Conservation (phyloP, 2,329 filamentous ascomycete genomes). For the Xylariaceae sp. region DNA sequence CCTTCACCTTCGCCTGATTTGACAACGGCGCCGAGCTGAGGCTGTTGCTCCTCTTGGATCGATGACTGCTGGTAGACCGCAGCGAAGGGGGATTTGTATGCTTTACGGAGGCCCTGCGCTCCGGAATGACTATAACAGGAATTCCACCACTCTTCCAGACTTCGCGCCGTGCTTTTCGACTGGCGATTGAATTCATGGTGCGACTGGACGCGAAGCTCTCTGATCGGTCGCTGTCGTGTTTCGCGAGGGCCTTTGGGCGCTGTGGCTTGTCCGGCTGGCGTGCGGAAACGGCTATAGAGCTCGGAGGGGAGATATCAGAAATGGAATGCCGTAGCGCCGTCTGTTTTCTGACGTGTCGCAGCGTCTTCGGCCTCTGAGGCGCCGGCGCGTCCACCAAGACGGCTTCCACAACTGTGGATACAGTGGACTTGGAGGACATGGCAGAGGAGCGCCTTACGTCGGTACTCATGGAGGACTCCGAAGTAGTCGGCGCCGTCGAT, state of each 20-base stretch:
- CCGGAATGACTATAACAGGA: conserved; percentile 55
- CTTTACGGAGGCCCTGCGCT: conserved; percentile 46
- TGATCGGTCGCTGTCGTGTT: conserved; percentile 24
- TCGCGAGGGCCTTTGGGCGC: conserved; percentile 22
- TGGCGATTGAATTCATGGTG: conserved; percentile 43
- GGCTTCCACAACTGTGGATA: conserved; percentile 51
- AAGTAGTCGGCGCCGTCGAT: conserved; percentile 27
- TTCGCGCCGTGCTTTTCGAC: conserved; percentile 48
- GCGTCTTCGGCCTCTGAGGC: conserved; percentile 42
- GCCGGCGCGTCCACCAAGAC: conserved; percentile 42
- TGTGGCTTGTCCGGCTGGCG: conserved; percentile 22
- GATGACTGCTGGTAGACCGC: conserved; percentile 53
- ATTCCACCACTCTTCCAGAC: conserved; percentile 53
- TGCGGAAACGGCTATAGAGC: conserved; percentile 35
- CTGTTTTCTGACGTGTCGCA: conserved; percentile 56
- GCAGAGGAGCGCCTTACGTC: conserved; percentile 44
- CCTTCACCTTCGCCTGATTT: conserved; percentile 34
- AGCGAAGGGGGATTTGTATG: conserved; percentile 46
- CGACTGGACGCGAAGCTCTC: conserved; percentile 43
- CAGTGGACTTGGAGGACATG: conserved; percentile 46
- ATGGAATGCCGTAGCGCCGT: conserved; percentile 30
- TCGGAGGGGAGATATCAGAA: conserved; percentile 32
- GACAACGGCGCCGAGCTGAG: conserved; percentile 38
- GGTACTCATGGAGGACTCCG: conserved; percentile 32
- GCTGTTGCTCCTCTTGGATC: conserved; percentile 46